Evolutionary conservation across 2,329 filamentous ascomycete genomes (phyloP), one percentile per base, ranked within the genome.

Genomic region (Aureobasidium zeae): DNA sequence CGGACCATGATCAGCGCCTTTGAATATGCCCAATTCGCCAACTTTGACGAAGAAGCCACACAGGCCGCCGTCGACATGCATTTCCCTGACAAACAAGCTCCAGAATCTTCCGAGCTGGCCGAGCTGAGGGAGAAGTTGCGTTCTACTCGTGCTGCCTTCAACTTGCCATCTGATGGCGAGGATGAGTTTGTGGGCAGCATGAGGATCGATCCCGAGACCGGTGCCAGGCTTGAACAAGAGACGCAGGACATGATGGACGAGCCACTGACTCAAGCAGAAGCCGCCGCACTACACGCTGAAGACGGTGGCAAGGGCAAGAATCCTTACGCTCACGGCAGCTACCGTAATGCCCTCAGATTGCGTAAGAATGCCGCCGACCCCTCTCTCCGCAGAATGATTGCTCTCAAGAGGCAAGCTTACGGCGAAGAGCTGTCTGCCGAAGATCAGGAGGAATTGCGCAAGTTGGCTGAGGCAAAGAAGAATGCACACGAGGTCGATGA

Each of bases 11-110:
- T 45, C 28, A 42, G 38, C 11, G 44, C 44, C 7, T 47, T 26
- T 24, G 42, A 44, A n/a, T 44, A 47, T 24, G 39, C 45, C 22
- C 32, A 47, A 11, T 43, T 49, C 17, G 37, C 35, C 10, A 36
- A 49, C 19, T 44, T 41, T 12, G 25, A 35, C 5, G 37, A 44
- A 15, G 32, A 34, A 3, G 48, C 28, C 21, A 22, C 34, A 21
- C 28, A 30, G 4, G 39, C 36, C 16, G 45, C 33, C 11, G 26
- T 47, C 16, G 48, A 50, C n/a, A 48, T 50, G 33, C 35, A 47
- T 28, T 37, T 13, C 12, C 28, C 43, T 5, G 26, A 44, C 12
- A n/a, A 24, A 13, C 19, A 26, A 3, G 9, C 20, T 22, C 8
- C 29, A 8, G 34, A 42, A 17, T 24, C 34, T 3, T 3, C 48